A percentile compares a stretch with the other conserved stretches of the same genome.
Conservation (phyloP, 768 basidiomycete species). For the Boletus rex-veris region DNA sequence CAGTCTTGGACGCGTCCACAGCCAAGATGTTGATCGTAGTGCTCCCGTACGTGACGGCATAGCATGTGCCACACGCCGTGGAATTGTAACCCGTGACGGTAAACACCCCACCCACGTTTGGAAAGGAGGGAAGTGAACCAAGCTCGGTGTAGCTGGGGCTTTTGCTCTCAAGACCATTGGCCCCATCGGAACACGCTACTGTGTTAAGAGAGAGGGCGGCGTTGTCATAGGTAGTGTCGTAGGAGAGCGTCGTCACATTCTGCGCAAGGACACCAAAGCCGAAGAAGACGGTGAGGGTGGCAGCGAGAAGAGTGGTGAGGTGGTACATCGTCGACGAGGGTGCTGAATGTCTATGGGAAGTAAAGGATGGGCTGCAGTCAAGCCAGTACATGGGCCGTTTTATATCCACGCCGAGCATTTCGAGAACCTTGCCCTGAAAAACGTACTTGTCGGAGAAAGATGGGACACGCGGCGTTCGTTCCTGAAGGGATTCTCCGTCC, state of each 20-base stretch:
- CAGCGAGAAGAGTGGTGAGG: constrained; percentile 14
- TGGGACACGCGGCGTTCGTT: neutral
- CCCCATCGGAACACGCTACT: constrained; percentile 39
- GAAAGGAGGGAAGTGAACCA: constrained; percentile 36
- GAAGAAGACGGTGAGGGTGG: constrained; percentile 12
- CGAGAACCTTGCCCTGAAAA: neutral
- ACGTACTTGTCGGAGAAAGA: neutral
- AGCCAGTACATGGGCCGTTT: constrained; percentile 4
- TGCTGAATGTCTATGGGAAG: neutral
- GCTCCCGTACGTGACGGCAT: constrained; percentile 24
- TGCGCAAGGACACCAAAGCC: constrained; percentile 21
- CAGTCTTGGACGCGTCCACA: constrained; percentile 45
- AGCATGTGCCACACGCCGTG: constrained; percentile 30
- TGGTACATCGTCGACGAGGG: constrained; percentile 24
- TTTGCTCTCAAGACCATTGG: constrained; percentile 35
- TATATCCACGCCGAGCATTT: constrained; percentile 12
- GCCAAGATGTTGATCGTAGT: constrained; percentile 50
- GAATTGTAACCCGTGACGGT: constrained; percentile 24
- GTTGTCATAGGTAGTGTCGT: constrained; percentile 37
- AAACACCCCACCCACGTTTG: constrained; percentile 33
- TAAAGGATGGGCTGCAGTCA: neutral
- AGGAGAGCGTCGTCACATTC: constrained; percentile 29
- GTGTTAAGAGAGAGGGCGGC: constrained; percentile 20
- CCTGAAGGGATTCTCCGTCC: neutral
- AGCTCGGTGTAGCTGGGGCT: constrained; percentile 32